phyloP scores from a whole-genome alignment of 2,329 filamentous ascomycete genomes.

The Stachybotrys elegans region DNA sequence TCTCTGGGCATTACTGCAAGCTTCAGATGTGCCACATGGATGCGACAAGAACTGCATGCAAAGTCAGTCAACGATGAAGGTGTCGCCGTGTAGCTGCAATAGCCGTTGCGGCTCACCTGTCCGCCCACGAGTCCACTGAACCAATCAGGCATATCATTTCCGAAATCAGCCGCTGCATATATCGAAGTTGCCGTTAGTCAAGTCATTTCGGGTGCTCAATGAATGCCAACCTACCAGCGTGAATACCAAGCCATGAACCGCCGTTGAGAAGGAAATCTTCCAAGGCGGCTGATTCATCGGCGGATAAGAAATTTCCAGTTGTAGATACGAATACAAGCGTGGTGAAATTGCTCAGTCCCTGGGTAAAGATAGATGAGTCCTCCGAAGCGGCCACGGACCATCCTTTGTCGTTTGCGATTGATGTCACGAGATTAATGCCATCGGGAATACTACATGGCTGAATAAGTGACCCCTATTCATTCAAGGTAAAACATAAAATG shows the following conservation, averaged over 20 bases:
- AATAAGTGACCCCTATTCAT: not conserved
- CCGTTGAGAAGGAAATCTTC: not conserved
- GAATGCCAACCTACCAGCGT: not conserved
- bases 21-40: not conserved
- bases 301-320: not conserved
- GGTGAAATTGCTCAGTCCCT: not conserved
- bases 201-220: not conserved
- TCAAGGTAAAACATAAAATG: not conserved
- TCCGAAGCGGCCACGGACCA: not conserved
- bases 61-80: no score
- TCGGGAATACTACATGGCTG: not conserved
- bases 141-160: not conserved
- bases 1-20: not conserved
- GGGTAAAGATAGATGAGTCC: not conserved
- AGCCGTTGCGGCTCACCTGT: not conserved
- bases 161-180: not conserved
- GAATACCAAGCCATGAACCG: slow-evolving; percentile 1
- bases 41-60: not conserved
- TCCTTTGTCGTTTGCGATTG: not conserved
- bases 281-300: not conserved
- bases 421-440: not conserved
- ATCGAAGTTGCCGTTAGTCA: not conserved
- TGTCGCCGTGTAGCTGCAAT: no score
- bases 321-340: not conserved
- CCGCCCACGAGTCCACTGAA: not conserved